Evolutionary conservation across 1,284 basidiomycete genomes (phyloP), one percentile per base, ranked within the genome.

Genomic region (Pascua sp.): DNA sequence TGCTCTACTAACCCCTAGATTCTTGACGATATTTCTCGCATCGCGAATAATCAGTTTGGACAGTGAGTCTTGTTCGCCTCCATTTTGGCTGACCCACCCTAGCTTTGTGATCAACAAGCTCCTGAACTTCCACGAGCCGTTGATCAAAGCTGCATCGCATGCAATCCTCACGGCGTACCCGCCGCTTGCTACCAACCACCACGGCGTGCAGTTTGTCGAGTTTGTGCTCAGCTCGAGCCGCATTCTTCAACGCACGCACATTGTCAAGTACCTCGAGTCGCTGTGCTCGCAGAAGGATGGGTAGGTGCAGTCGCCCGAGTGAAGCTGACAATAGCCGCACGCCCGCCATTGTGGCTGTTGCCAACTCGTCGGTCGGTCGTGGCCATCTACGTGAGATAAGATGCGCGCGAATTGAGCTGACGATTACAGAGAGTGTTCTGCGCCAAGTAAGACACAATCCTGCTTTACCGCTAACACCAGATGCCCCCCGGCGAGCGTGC

Each of bases 21-120:
- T 44, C 44, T 70, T 44, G 63, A 49, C 8, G 63, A 69, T 24
- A 67, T 75, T 46, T 64, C 70, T 11, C 59, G 56, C n/a, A 60
- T 75, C 37, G 70, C 71, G 15, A 75, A 73, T 49, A 71, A 69
- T 42, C 70, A 72, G 50, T 75, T 64, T 37, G 73, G 73, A 51
- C 73, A 73, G 73, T 75, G 53, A 66, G 69, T 63, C 3, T 5
- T 18, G 4, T 13, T 2, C 8, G 2, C 9, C 7, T 17, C 4
- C 2, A 5, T 11, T 17, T 13, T 12, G 4, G 8, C 7, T n/a
- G n/a, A 11, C 51, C 48, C 8, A 32, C n/a, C 11, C 0, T 50
- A 75, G 72, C 62, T 75, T 72, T 51, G 65, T 71, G 40, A 56
- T 75, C 48, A 69, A 70, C 51, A 73, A 72, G 52, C 68, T 75